Conservation (phyloP, 2,329 filamentous ascomycete species). For the Xylariaceae sp. region DNA sequence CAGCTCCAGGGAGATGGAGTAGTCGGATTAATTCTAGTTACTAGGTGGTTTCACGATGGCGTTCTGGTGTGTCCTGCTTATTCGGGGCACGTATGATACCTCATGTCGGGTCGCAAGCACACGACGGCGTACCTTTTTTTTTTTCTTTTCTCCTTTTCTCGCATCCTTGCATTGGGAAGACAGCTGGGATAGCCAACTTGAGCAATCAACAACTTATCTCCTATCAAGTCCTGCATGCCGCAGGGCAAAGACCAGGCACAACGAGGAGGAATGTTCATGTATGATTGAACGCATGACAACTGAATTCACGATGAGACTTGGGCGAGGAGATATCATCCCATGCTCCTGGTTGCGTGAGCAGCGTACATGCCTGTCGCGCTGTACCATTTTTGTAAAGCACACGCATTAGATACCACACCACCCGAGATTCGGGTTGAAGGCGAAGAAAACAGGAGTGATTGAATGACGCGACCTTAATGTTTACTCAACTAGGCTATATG, state of each 20-base stretch:
- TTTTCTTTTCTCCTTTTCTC: conserved; percentile 17
- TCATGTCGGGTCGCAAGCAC: conserved; percentile 25
- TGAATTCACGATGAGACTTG: neutral
- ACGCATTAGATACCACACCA: conserved; percentile 30
- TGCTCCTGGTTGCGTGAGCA: neutral
- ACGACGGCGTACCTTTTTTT: conserved; percentile 30
- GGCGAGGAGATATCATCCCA: conserved; percentile 5
- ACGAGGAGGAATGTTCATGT: neutral
- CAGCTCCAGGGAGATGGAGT: no score
- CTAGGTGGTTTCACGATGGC: neutral
- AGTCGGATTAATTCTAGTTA: no score
- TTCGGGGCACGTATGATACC: conserved; percentile 26
- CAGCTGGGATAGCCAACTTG: conserved; percentile 20
- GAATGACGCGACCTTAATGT: conserved; percentile 12
- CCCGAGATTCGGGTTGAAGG: conserved; percentile 24
- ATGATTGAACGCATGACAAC: conserved; percentile 1
- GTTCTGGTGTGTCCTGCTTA: conserved; percentile 18
- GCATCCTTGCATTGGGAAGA: conserved; percentile 24
- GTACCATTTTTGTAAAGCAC: conserved; percentile 20
- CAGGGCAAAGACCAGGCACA: conserved; percentile 6
- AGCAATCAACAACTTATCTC: conserved; percentile 16
- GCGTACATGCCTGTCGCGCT: conserved; percentile 17
- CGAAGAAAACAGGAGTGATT: conserved; percentile 29
- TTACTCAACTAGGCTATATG: neutral
- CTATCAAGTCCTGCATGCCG: neutral